A percentile compares a stretch with the other conserved stretches of the same genome.
Conservation (phyloP, 345 rosid species). For the Gossypium anomalum region DNA sequence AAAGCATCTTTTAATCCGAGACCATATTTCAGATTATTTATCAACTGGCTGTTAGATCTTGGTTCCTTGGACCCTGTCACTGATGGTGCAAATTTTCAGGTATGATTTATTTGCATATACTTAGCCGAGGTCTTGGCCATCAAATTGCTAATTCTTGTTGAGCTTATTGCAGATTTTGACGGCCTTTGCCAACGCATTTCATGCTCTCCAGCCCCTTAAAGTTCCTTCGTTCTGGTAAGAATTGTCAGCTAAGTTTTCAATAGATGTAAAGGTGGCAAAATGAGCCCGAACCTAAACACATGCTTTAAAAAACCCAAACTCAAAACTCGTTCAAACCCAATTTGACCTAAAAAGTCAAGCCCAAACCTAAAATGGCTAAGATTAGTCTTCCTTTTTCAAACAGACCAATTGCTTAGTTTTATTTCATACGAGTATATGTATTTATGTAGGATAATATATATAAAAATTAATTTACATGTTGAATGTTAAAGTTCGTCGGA, state of each 20-base stretch:
- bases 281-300: too few species aligned
- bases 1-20: slow-evolving; percentile 61
- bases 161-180: slow-evolving; percentile 60
- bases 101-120: slow-evolving; percentile 20
- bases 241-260: slow-evolving; percentile 5
- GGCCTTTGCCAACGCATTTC: slow-evolving; percentile 85
- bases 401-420: too few species aligned
- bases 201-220: slow-evolving; percentile 83
- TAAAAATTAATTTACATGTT: too few species aligned
- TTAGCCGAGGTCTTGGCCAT: not conserved
- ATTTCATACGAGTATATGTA: too few species aligned
- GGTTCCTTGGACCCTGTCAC: slow-evolving; percentile 53
- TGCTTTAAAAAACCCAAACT: too few species aligned
- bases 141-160: slow-evolving; percentile 19
- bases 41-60: slow-evolving; percentile 76
- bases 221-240: slow-evolving; percentile 88
- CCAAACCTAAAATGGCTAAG: too few species aligned
- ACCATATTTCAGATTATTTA: slow-evolving; percentile 70
- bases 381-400: too few species aligned
- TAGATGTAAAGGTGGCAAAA: not conserved
- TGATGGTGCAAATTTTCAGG: slow-evolving; percentile 84
- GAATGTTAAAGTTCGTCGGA: too few species aligned
- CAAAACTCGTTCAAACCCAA: too few species aligned
- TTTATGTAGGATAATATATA: too few species aligned
- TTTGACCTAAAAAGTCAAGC: too few species aligned